Evolutionary conservation across 257 asterid species (phyloP).

Genomic region (Marsdenia floribunda): DNA sequence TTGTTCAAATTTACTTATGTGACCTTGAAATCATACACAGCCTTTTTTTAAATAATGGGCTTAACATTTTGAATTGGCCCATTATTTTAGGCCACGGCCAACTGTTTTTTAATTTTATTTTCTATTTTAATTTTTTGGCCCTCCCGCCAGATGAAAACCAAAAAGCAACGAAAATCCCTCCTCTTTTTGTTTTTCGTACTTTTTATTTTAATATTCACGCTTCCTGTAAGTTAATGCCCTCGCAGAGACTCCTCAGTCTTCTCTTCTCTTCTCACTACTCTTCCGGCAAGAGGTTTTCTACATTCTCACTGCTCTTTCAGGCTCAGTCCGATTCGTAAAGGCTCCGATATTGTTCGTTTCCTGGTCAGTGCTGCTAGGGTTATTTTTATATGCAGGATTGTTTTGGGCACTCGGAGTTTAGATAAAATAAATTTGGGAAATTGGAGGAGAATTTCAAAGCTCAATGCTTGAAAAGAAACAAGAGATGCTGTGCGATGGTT

Average conservation of each 20-base stretch:
- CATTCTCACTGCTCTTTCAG: too few relatives aligned
- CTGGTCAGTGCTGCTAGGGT: background rate
- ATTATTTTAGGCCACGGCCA: background rate
- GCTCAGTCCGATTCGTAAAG: too few relatives aligned
- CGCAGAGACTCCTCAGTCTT: background rate
- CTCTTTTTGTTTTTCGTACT: background rate
- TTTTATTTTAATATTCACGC: background rate
- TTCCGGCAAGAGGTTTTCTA: background rate
- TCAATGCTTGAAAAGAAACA: slow-evolving; percentile 34
- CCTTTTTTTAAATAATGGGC: too few relatives aligned
- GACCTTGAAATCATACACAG: too few relatives aligned
- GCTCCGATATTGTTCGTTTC: background rate
- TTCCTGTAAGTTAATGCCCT: background rate
- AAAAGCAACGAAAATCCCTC: slow-evolving; percentile 6
- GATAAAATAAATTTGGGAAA: background rate
- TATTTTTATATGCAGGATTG: background rate
- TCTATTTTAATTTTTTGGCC: background rate
- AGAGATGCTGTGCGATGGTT: slow-evolving; percentile 24
- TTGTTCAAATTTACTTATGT: too few relatives aligned
- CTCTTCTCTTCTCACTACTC: background rate
- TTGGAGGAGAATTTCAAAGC: slow-evolving; percentile 1
- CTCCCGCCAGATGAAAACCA: slow-evolving; percentile 22
- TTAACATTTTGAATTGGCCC: background rate
- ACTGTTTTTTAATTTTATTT: too few relatives aligned
- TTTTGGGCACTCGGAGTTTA: background rate